These are phyloP conservation scores for Populus trichocarpa DNA, from an alignment of 441 rosid species.

Conservation along the genomic window DNA sequence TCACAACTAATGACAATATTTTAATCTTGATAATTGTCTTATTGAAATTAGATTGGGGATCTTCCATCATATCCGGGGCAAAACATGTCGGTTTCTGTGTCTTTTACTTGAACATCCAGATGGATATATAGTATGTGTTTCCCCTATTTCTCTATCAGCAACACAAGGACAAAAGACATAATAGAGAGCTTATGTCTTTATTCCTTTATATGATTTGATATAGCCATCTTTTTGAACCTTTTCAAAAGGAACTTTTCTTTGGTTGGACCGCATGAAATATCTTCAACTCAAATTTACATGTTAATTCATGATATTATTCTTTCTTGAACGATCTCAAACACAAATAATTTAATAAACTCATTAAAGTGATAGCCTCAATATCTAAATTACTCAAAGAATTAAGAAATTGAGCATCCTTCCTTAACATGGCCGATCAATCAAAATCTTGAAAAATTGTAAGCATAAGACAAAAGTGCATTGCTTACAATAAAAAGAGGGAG, in stretches of 20 bases:
- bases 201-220: conserved; percentile 9
- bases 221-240: background rate
- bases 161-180: conserved; percentile 28
- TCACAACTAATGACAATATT: conserved; percentile 5
- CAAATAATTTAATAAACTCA: no score
- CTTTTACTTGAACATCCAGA: conserved; percentile 26
- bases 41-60: conserved; percentile 26
- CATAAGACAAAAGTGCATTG: background rate
- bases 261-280: no score
- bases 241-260: background rate
- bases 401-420: background rate
- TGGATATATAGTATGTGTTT: conserved; percentile 1
- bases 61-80: conserved; percentile 42
- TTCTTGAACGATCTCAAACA: no score
- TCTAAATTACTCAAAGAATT: background rate
- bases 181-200: conserved; percentile 23
- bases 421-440: conserved; percentile 2
- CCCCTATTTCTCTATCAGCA: conserved; percentile 13
- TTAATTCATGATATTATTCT: no score
- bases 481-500: background rate
- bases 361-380: no score
- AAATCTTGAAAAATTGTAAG: background rate
- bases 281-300: no score
- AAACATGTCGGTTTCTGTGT: conserved; percentile 34
- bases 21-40: conserved; percentile 24